These are phyloP conservation scores for Mycena latifolia DNA, from an alignment of 768 basidiomycete genomes.

Conservation along the genomic window DNA sequence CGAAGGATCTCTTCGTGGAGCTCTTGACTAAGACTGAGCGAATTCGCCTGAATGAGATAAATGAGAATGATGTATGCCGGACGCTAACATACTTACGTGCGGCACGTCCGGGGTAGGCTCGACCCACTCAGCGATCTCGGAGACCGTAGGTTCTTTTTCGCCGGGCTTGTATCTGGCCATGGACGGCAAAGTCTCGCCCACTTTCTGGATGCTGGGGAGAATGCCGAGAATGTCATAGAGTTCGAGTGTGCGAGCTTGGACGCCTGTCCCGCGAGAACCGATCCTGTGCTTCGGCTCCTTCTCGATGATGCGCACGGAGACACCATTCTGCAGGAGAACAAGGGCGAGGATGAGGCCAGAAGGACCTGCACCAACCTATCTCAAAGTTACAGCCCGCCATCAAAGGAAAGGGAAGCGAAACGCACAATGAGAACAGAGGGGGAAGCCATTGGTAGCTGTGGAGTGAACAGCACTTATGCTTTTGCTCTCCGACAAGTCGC, in stretches of 20 bases:
- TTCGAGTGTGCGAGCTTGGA: slow-evolving; percentile 44
- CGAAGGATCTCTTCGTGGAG: slow-evolving; percentile 48
- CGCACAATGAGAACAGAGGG: slow-evolving; percentile 17
- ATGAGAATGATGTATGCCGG: neutral
- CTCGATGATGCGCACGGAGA: slow-evolving; percentile 51
- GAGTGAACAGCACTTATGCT: too few species aligned
- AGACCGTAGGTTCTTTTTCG: slow-evolving; percentile 14
- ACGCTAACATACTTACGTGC: slow-evolving; percentile 25
- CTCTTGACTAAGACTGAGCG: slow-evolving; percentile 40
- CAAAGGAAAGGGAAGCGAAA: neutral
- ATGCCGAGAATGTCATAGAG: slow-evolving; percentile 41
- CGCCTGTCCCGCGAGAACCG: slow-evolving; percentile 43
- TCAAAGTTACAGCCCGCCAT: neutral
- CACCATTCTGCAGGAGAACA: slow-evolving; percentile 43
- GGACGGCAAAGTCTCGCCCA: neutral
- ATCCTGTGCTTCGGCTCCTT: slow-evolving; percentile 36
- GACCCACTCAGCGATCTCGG: neutral
- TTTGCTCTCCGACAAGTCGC: too few species aligned
- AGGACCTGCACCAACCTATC: slow-evolving; percentile 35
- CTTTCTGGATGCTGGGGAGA: slow-evolving; percentile 30
- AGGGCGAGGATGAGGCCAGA: slow-evolving; percentile 48
- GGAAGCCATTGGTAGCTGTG: neutral
- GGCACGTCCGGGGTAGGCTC: slow-evolving; percentile 39
- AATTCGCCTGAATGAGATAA: slow-evolving; percentile 32
- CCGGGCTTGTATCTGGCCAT: slow-evolving; percentile 33